Evolutionary conservation across 495 filamentous ascomycete genomes (phyloP).

Genomic region (Astrothelium macrocarpum): DNA sequence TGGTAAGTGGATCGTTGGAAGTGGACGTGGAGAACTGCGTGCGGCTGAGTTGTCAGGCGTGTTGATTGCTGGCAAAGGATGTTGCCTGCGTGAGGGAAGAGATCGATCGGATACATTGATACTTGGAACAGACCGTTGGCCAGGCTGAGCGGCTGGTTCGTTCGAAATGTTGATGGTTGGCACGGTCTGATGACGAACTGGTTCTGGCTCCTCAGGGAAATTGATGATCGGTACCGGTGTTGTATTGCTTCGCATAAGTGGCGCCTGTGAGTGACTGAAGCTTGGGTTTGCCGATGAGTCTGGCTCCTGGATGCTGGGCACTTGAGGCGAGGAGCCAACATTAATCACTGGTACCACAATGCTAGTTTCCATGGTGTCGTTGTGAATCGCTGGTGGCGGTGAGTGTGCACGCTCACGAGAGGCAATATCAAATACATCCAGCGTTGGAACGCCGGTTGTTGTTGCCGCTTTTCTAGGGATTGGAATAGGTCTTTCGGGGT

Average conservation of each 20-base stretch:
- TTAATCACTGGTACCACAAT: background rate
- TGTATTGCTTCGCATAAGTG: background rate
- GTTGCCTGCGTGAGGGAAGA: conserved; percentile 20
- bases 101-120: conserved; percentile 40
- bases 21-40: conserved; percentile 4
- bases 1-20: conserved; percentile 57
- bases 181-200: conserved; percentile 8
- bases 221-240: conserved; percentile 27
- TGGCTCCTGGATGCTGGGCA: background rate
- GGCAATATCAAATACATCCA: background rate
- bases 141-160: conserved; percentile 21
- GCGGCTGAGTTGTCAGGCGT: background rate
- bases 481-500: background rate
- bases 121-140: conserved; percentile 36
- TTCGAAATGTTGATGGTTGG: conserved; percentile 31
- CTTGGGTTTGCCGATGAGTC: background rate
- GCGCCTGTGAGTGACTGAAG: conserved; percentile 4
- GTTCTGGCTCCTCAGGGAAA: conserved; percentile 20
- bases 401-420: conserved; percentile 2
- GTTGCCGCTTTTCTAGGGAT: background rate
- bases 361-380: conserved; percentile 7
- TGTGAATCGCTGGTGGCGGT: conserved; percentile 1
- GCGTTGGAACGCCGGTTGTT: background rate
- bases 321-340: background rate
- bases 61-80: conserved; percentile 23